Conservation (phyloP, 805 yeast species). For the Hanseniaspora thailandica region DNA sequence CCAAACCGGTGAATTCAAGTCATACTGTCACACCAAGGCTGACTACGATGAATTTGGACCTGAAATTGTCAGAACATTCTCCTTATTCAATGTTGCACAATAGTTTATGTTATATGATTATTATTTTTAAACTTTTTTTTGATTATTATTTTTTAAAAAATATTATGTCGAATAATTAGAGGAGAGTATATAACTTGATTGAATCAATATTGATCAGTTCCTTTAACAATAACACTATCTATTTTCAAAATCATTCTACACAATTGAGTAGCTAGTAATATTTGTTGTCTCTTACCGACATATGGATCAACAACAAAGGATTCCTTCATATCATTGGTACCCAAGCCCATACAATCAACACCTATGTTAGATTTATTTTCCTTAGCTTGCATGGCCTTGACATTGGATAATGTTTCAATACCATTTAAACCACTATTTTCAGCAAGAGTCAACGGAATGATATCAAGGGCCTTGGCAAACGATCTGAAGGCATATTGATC, state of each 20-base stretch:
- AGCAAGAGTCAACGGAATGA: conserved; percentile 86
- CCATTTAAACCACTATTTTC: conserved; percentile 95
- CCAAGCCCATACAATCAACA: conserved; percentile 84
- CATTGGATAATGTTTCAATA: conserved; percentile 71
- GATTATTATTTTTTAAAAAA: not conserved
- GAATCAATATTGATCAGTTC: conserved; percentile 57
- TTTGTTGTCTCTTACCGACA: conserved; percentile 94
- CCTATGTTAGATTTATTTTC: conserved; percentile 65
- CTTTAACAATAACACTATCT: conserved; percentile 87
- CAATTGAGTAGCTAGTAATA: conserved; percentile 88
- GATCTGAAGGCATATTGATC: conserved; percentile 98
- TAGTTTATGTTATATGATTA: conserved; percentile 8
- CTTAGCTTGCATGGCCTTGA: conserved; percentile 74
- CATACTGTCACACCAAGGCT: conserved; percentile 91
- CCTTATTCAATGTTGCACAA: conserved; percentile 81
- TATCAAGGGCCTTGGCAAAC: conserved; percentile 80
- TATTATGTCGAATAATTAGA: not conserved
- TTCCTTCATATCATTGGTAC: conserved; percentile 85
- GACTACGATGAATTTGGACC: conserved; percentile 98
- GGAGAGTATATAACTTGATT: not conserved
- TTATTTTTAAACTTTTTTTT: not conserved
- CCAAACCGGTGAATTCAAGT: conserved; percentile 90
- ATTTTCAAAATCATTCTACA: conserved; percentile 96
- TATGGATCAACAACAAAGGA: conserved; percentile 91
- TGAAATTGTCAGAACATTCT: conserved; percentile 91